Percentiles rank a stretch among this genome's conserved stretches.
These are phyloP conservation scores for Polygonum aviculare DNA, from an alignment of 148 eudicot species.

Conservation along the genomic window DNA sequence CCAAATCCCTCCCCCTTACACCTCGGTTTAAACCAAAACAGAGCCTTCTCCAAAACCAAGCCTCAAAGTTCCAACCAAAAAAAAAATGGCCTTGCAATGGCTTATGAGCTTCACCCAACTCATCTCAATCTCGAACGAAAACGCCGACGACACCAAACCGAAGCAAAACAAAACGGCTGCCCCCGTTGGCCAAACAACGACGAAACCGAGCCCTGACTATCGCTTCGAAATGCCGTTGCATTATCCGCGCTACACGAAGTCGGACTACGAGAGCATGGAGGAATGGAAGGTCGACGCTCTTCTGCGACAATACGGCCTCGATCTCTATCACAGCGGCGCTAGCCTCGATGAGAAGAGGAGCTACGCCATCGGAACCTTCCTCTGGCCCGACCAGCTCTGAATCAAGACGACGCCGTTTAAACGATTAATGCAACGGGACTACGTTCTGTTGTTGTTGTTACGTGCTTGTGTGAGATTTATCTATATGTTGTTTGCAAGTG, in stretches of 20 bases:
- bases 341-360: background rate
- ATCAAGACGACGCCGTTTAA: background rate
- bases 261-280: background rate
- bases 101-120: background rate
- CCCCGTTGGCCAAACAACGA: no score
- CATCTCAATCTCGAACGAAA: background rate
- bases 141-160: background rate
- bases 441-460: no score
- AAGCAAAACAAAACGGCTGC: background rate
- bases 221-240: background rate
- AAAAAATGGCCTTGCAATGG: background rate
- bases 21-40: background rate
- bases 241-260: background rate
- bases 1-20: background rate
- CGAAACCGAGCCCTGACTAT: background rate
- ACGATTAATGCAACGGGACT: no score
- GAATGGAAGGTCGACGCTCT: background rate
- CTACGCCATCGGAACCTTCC: background rate
- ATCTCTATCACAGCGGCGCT: background rate
- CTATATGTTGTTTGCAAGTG: no score
- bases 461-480: no score
- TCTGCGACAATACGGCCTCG: background rate
- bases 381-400: slow-evolving; percentile 3
- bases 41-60: background rate
- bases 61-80: background rate